Conservation (phyloP, 495 filamentous ascomycete genomes). For the Parmelia sp. region DNA sequence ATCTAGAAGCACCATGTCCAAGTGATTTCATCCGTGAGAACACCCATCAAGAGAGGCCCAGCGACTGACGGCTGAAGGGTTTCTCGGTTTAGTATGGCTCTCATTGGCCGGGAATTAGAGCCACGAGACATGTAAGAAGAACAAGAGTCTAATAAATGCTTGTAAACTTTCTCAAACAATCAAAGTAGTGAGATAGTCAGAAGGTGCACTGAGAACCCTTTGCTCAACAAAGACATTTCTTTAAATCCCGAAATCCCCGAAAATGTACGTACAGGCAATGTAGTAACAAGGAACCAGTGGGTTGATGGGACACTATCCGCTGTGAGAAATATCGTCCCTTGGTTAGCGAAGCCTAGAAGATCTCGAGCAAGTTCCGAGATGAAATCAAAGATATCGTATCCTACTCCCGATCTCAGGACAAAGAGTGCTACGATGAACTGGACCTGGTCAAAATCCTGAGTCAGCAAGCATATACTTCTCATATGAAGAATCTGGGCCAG, state of each 20-base stretch:
- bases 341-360: conserved; percentile 62
- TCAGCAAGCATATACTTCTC: background rate
- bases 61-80: conserved; percentile 52
- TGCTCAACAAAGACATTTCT: background rate
- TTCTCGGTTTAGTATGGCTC: background rate
- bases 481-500: background rate
- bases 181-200: conserved; percentile 8
- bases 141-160: too few species aligned
- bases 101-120: background rate
- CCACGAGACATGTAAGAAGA: background rate
- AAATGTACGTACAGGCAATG: background rate
- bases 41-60: conserved; percentile 62
- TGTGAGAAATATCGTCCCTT: conserved; percentile 25
- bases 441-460: conserved; percentile 46
- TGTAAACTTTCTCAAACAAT: too few species aligned
- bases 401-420: conserved; percentile 70
- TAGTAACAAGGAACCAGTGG: background rate
- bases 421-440: conserved; percentile 88
- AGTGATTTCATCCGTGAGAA: conserved; percentile 54
- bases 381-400: conserved; percentile 83
- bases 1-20: conserved; percentile 65
- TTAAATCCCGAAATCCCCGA: background rate
- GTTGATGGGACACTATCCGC: background rate
- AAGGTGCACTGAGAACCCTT: background rate
- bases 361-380: conserved; percentile 62